Evolutionary conservation across 441 rosid genomes (phyloP).

Genomic region (Biscutella laevigata): DNA sequence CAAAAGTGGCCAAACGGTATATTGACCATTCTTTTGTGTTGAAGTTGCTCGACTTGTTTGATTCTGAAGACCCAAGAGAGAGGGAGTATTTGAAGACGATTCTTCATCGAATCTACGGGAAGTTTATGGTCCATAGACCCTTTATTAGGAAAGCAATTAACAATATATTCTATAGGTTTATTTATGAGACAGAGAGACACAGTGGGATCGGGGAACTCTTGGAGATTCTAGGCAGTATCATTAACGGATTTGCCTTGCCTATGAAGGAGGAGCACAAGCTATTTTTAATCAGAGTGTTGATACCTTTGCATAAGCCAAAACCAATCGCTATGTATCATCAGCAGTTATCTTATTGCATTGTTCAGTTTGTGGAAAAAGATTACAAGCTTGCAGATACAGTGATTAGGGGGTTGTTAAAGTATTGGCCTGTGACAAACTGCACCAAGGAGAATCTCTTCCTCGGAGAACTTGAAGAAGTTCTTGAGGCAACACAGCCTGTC

Average conservation of each 20-base stretch:
- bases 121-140: constrained; percentile 79
- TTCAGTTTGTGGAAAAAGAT: too few relatives aligned
- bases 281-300: constrained; percentile 73
- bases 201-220: constrained; percentile 79
- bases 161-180: constrained; percentile 74
- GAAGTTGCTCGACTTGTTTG: constrained; percentile 81
- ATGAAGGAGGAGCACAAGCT: constrained; percentile 95
- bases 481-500: constrained; percentile 78
- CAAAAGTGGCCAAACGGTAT: constrained; percentile 73
- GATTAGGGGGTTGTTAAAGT: constrained; percentile 82
- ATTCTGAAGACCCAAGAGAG: constrained; percentile 90
- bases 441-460: constrained; percentile 92
- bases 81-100: constrained; percentile 82
- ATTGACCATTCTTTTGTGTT: constrained; percentile 84
- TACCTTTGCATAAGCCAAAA: constrained; percentile 92
- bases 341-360: constrained; percentile 88
- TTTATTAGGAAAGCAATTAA: constrained; percentile 87
- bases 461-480: constrained; percentile 93
- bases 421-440: constrained; percentile 89
- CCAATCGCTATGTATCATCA: constrained; percentile 64
- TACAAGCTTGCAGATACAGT: constrained; percentile 85
- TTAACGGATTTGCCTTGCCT: constrained; percentile 91
- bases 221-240: constrained; percentile 90
- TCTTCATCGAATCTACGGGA: constrained; percentile 78
- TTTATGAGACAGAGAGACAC: constrained; percentile 84